Percentiles rank a stretch among this genome's conserved stretches.
Conservation (phyloP, 2,329 filamentous ascomycete species). For the Hirsutella rhossiliensis region DNA sequence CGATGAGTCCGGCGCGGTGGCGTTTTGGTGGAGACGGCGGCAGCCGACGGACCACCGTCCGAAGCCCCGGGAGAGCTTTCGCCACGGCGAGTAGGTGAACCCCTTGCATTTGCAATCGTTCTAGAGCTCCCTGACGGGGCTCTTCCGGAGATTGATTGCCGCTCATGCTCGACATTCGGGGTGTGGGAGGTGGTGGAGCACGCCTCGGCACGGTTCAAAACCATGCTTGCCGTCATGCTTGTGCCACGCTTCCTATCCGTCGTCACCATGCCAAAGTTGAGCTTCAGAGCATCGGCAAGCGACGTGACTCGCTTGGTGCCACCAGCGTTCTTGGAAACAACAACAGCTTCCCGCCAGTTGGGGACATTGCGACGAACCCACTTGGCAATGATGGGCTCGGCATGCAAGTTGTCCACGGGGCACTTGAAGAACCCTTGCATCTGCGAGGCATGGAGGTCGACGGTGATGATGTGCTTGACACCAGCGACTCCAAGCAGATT, state of each 20-base stretch:
- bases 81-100: constrained; percentile 27
- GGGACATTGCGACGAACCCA: constrained; percentile 88
- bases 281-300: constrained; percentile 85
- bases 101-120: constrained; percentile 28
- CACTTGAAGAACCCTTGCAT: constrained; percentile 99
- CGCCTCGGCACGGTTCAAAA: constrained; percentile 41
- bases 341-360: constrained; percentile 82
- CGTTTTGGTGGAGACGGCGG: constrained; percentile 7
- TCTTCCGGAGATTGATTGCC: constrained; percentile 9
- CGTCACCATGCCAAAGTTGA: constrained; percentile 95
- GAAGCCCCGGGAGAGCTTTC: constrained; percentile 8
- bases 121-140: constrained; percentile 15
- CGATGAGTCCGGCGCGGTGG: constrained; percentile 14
- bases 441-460: constrained; percentile 93
- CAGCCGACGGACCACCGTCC: constrained; percentile 5
- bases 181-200: constrained; percentile 36
- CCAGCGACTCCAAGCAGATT: constrained; percentile 89
- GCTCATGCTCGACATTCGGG: constrained; percentile 4
- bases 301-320: constrained; percentile 96
- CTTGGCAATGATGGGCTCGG: constrained; percentile 85
- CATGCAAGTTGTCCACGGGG: constrained; percentile 93
- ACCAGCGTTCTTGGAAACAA: constrained; percentile 96
- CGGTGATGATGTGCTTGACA: constrained; percentile 93
- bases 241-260: constrained; percentile 62
- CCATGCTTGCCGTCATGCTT: constrained; percentile 68